Evolutionary conservation across 2,329 filamentous ascomycete species (phyloP).

Genomic region (Trichoderma koningiopsis): DNA sequence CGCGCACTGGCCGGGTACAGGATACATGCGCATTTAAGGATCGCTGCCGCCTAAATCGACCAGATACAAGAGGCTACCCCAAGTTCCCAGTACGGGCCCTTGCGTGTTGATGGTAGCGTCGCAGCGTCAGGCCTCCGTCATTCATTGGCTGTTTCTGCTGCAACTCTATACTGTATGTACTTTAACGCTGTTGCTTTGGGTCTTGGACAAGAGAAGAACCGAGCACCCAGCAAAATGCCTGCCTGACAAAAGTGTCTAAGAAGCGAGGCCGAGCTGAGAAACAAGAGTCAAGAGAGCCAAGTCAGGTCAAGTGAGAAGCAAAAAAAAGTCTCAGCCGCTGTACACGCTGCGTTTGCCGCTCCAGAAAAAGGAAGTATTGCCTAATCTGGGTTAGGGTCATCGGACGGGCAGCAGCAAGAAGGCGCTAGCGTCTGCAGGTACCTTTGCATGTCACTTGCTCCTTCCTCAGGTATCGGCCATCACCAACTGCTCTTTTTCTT

Average conservation of each 20-base stretch:
- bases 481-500: not conserved
- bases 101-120: not conserved
- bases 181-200: no score
- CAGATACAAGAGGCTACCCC: not conserved
- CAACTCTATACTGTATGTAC: not conserved
- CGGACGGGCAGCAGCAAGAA: not conserved
- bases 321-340: not conserved
- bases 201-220: not conserved
- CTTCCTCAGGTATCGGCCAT: not conserved
- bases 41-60: not conserved
- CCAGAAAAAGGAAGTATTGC: not conserved
- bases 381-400: slow-evolving; percentile 15
- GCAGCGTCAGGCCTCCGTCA: slow-evolving; percentile 18
- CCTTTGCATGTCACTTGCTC: not conserved
- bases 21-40: not conserved
- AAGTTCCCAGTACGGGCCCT: not conserved
- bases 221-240: no score
- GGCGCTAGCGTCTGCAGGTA: not conserved
- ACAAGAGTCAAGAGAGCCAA: not conserved
- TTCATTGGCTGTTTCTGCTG: not conserved
- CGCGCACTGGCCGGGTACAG: slow-evolving; percentile 1
- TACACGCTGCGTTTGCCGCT: not conserved
- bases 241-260: no score
- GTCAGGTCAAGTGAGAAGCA: not conserved
- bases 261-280: not conserved